Conservation (phyloP, 106 monocot genomes). For the Allium cepa region DNA sequence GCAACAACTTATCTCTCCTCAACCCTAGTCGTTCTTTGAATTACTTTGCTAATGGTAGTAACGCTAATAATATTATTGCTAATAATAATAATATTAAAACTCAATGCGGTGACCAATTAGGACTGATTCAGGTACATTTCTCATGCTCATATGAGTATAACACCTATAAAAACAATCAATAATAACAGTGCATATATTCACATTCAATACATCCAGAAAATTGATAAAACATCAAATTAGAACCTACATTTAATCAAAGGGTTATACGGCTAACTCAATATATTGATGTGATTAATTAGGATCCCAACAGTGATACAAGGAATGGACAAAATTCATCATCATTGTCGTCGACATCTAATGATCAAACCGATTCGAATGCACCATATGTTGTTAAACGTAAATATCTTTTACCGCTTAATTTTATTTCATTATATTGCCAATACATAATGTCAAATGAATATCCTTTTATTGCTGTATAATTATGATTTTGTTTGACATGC, state of each 20-base stretch:
- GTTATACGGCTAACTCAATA: too few relatives aligned
- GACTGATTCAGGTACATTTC: constrained; percentile 23
- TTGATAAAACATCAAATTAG: background rate
- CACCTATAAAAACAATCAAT: background rate
- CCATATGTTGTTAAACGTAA: constrained; percentile 66
- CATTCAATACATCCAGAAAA: too few relatives aligned
- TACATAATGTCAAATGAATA: background rate
- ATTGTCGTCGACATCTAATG: constrained; percentile 17
- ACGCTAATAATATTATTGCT: too few relatives aligned
- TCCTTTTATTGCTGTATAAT: background rate
- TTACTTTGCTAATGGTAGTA: too few relatives aligned
- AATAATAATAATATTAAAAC: constrained; percentile 5
- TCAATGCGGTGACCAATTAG: constrained; percentile 21
- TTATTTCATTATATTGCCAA: background rate
- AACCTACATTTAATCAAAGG: background rate
- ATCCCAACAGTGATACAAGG: constrained; percentile 10
- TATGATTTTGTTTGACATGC: background rate
- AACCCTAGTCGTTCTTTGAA: constrained; percentile 27
- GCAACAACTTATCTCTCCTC: constrained; percentile 72
- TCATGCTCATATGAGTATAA: background rate
- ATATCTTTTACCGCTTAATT: background rate
- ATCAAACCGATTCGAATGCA: constrained; percentile 23
- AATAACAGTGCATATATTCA: background rate
- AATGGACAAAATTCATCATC: constrained; percentile 18
- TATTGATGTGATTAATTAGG: background rate